These are phyloP conservation scores for Mycena leptocephala DNA, from an alignment of 768 basidiomycete species.

Conservation along the genomic window DNA sequence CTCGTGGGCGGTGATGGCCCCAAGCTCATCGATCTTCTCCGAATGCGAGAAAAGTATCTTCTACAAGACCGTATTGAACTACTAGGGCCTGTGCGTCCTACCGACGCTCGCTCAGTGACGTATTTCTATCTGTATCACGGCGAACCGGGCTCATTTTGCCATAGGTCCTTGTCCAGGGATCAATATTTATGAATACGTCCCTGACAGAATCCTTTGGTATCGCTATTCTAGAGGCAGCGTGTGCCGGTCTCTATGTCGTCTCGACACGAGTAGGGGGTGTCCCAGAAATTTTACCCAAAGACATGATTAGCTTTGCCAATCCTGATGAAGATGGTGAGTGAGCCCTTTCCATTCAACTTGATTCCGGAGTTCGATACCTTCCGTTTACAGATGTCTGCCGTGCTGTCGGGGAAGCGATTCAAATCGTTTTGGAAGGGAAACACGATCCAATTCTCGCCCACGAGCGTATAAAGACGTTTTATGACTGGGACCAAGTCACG, in stretches of 20 bases:
- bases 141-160: not conserved
- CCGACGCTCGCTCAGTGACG: conserved; percentile 86
- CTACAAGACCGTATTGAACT: conserved; percentile 95
- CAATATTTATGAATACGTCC: conserved; percentile 96
- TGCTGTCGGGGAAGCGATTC: conserved; percentile 87
- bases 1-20: conserved; percentile 96
- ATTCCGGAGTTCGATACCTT: not conserved
- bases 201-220: conserved; percentile 98
- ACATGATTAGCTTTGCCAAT: conserved; percentile 96
- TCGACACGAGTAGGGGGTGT: conserved; percentile 96
- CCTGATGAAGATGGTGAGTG: conserved; percentile 95
- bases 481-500: conserved; percentile 89
- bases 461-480: conserved; percentile 84
- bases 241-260: conserved; percentile 94
- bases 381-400: conserved; percentile 80
- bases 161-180: conserved; percentile 88
- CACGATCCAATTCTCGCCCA: conserved; percentile 88
- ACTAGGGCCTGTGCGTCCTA: conserved; percentile 85
- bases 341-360: conserved; percentile 19
- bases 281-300: conserved; percentile 93
- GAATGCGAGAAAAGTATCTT: conserved; percentile 93
- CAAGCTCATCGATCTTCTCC: conserved; percentile 93
- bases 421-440: conserved; percentile 73
- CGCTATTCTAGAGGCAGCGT: conserved; percentile 97
- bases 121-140: not conserved